Percentiles rank a stretch among this genome's conserved stretches.
These are phyloP conservation scores for Echinosphaeria canescens DNA, from an alignment of 2,329 filamentous ascomycete genomes.

Conservation along the genomic window DNA sequence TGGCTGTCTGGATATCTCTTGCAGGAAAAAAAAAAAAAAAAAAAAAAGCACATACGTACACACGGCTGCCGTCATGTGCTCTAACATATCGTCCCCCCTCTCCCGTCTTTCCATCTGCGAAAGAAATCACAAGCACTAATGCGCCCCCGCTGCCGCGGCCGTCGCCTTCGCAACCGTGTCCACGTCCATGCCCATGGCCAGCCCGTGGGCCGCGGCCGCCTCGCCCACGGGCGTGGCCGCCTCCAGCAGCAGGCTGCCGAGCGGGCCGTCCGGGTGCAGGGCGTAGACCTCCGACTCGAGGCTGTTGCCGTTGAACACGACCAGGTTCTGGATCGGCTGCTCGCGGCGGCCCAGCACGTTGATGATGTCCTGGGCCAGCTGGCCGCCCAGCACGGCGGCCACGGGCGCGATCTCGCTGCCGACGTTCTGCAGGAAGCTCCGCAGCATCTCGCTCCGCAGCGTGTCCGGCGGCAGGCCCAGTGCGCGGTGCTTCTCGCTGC, in stretches of 20 bases:
- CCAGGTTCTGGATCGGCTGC: slow-evolving; percentile 88
- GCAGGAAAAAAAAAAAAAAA: no score
- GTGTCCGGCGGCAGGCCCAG: slow-evolving; percentile 48
- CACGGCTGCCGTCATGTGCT: no score
- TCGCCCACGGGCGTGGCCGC: neutral
- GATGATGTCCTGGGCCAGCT: slow-evolving; percentile 90
- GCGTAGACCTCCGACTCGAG: slow-evolving; percentile 65
- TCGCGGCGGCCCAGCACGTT: slow-evolving; percentile 82
- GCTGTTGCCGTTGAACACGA: slow-evolving; percentile 72
- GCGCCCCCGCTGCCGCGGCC: no score
- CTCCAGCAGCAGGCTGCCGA: slow-evolving; percentile 25
- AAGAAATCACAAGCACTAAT: no score
- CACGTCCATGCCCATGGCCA: no score
- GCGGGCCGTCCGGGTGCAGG: slow-evolving; percentile 45
- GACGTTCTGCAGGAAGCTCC: slow-evolving; percentile 72
- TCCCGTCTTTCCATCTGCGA: no score
- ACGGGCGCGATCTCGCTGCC: slow-evolving; percentile 71
- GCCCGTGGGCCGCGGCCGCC: slow-evolving; percentile 1
- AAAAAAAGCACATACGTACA: no score
- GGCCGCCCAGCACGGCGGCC: slow-evolving; percentile 71
- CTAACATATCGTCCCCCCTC: no score
- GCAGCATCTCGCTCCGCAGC: slow-evolving; percentile 48
- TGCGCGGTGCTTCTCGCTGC: slow-evolving; percentile 57
- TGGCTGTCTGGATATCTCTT: no score
- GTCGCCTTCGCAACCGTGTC: neutral